Base-by-base conservation (phyloP, 1,284 basidiomycete species). In the Athelia psychrophila region DNA sequence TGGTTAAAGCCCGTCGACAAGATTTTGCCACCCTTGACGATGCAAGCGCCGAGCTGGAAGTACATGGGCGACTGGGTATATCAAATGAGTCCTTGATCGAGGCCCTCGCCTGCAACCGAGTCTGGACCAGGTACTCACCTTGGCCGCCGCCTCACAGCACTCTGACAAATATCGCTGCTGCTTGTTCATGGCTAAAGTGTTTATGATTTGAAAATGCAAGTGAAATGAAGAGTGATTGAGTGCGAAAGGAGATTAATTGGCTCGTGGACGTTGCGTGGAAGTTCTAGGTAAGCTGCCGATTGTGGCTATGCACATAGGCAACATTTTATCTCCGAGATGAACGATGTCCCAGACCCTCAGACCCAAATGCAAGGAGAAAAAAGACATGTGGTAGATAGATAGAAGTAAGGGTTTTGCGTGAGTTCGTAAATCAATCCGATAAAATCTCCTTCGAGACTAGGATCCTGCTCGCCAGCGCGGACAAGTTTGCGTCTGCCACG, bases 401-500 rank as follows among this genome's bases (percentile, higher is more conserved):
- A 42, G 38, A 10, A 18, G 38, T 42, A 23, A 19, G 22, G 25
- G 23, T 50, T 27, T 12, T 36, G 24, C 44, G 55, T 15, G 61
- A 58, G 13, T 64, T 66, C 32, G n/a, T 19, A 16, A 19, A 27
- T 51, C 3, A 33, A 9, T n/a, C 24, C 48, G 64, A 63, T 48
- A 89, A 66, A 35, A 94, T 73, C 62, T 88, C 83, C 63, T 86
- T 87, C 13, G 93, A 91, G 19, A 91, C 81, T 53, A 96, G 70
- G 56, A 98, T 90, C 60, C 93, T 78, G 60, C 88, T 86, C 4
- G 94, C 86, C 56, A 99, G 73, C 36, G 86, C 78, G 16, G 80
- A 79, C 57, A 98, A 70, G 69, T 99, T 98, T 16, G 96, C 94
- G 63, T 97, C 93, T 1, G 94, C 95, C 44, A 98, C 77, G 40